Evolutionary conservation across 805 yeast genomes (phyloP), one percentile per base, ranked within the genome.

Genomic region (Candida ovalis): DNA sequence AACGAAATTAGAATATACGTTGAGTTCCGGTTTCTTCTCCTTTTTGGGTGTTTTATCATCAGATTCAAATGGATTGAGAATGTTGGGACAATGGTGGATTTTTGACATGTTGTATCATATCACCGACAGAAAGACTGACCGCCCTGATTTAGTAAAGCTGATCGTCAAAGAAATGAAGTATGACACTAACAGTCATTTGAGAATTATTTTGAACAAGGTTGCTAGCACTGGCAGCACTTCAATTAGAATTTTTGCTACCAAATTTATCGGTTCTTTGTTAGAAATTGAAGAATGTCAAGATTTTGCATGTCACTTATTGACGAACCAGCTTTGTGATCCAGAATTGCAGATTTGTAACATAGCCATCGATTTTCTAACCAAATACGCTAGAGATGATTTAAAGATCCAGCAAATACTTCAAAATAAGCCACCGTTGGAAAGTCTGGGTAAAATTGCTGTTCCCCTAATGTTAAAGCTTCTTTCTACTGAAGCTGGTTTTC

Each of bases 61-160:
- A 2, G 74, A 78, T 35, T 61, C 68, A 0, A 73, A 76, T 42
- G 99, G 99, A 0, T 64, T 87, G 22, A 73, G 73, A 40, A 72
- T 92, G 55, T 62, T 94, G 49, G 86, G 82, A 44, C 82, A 86
- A 52, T 88, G 96, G 94, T 86, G 90, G 56, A 76, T 92, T 50
- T 88, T 88, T 66, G 90, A 84, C 48, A 82, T 88, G 67, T 72
- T 90, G 45, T 84, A 86, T 57, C 88, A 88, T 56, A 77, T 90
- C 46, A 73, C 86, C 17, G 75, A 75, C 50, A 76, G 76, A 33
- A 69, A 75, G 4, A 72, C 78, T 12, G 63, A 72, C 33, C 70
- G 86, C 28, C 81, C 82, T 44, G 82, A 79, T 54, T 67, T 88
- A 39, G 68, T 86, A 12, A 66, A 76, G 27, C 59, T 78, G 6